Conservation (phyloP, 441 rosid species). For the Pelargonium cotyledonis region DNA sequence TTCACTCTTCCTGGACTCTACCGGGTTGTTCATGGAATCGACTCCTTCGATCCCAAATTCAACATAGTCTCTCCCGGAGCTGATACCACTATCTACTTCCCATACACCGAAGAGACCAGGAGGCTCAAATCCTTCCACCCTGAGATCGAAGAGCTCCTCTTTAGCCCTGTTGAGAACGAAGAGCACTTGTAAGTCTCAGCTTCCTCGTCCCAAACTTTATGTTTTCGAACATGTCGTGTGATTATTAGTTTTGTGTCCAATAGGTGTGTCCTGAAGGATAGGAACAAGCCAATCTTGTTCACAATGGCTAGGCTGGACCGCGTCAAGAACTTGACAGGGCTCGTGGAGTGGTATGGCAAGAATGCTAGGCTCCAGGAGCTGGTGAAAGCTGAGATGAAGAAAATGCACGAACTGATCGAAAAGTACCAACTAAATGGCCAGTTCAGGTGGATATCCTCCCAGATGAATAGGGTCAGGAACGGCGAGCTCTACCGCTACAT, state of each 20-base stretch:
- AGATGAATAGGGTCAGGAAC: too few relatives aligned
- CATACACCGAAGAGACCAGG: slow-evolving; percentile 59
- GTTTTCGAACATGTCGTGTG: too few relatives aligned
- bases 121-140: slow-evolving; percentile 66
- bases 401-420: slow-evolving; percentile 31
- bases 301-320: slow-evolving; percentile 96
- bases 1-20: too few relatives aligned
- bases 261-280: slow-evolving; percentile 71
- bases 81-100: slow-evolving; percentile 70
- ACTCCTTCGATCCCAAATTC: too few relatives aligned
- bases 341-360: slow-evolving; percentile 93
- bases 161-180: slow-evolving; percentile 70
- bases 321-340: slow-evolving; percentile 76
- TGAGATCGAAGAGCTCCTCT: slow-evolving; percentile 81
- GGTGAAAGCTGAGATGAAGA: slow-evolving; percentile 83
- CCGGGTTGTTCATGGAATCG: too few relatives aligned
- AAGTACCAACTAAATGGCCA: too few relatives aligned
- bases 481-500: too few relatives aligned
- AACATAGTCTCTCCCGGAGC: slow-evolving; percentile 23
- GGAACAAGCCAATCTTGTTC: slow-evolving; percentile 72
- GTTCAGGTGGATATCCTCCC: too few relatives aligned
- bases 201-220: not conserved
- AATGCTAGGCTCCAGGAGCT: slow-evolving; percentile 51
- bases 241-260: not conserved
- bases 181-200: slow-evolving; percentile 64